phyloP scores from a whole-genome alignment of 176 grass and related monocot genomes.

The Urochloa ruziziensis region DNA sequence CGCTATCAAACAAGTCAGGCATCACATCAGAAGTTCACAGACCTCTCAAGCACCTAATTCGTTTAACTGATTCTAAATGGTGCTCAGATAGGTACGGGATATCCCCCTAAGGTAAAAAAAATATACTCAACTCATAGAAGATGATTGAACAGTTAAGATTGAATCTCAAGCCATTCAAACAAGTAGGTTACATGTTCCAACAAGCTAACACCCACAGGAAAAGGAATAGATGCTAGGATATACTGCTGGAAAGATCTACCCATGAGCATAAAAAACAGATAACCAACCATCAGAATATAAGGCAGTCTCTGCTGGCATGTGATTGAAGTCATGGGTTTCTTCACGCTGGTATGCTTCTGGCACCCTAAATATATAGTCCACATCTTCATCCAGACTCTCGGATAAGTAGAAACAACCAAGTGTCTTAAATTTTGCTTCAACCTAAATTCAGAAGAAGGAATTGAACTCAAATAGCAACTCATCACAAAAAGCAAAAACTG shows the following conservation, averaged over 20 bases:
- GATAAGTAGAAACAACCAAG: constrained; percentile 95
- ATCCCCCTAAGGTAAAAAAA: neutral
- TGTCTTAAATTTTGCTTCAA: constrained; percentile 71
- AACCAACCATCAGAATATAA: constrained; percentile 61
- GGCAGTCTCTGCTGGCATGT: constrained; percentile 42
- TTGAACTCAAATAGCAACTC: constrained; percentile 16
- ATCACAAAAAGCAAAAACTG: neutral
- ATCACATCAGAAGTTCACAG: neutral
- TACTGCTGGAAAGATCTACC: neutral
- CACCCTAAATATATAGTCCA: constrained; percentile 76
- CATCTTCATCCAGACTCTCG: constrained; percentile 90
- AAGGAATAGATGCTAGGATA: neutral
- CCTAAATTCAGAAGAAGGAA: constrained; percentile 48
- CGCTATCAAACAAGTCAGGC: neutral
- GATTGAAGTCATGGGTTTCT: constrained; percentile 53
- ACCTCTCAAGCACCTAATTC: neutral
- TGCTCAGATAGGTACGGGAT: neutral
- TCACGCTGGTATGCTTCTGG: constrained; percentile 58
- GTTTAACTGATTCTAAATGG: constrained; percentile 1
- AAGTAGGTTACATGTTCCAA: constrained; percentile 23
- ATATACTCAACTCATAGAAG: neutral
- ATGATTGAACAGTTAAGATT: neutral
- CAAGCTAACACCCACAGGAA: neutral
- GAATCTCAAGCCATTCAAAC: constrained; percentile 8
- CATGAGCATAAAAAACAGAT: constrained; percentile 5